Percentiles rank a stretch among this genome's conserved stretches.
phyloP scores from a whole-genome alignment of 2,329 filamentous ascomycete species.

The Phyllosticta ampelicida region DNA sequence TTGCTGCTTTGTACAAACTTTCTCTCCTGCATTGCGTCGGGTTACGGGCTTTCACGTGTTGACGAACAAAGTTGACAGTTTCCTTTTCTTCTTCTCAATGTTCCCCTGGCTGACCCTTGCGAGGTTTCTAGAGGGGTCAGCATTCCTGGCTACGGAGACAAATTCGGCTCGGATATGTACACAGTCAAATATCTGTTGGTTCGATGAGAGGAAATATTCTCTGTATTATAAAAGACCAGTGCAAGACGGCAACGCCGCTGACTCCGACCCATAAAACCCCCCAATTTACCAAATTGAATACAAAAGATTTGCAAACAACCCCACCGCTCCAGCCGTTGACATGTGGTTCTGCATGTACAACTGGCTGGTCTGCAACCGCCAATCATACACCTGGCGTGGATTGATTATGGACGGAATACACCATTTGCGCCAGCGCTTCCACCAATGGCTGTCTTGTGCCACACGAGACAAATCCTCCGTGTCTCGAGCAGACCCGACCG shows the following conservation, averaged over 20 bases:
- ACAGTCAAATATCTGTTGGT: not conserved
- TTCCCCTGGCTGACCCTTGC: not conserved
- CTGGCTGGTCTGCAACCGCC: not conserved
- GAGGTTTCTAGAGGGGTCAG: not conserved
- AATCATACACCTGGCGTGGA: not conserved
- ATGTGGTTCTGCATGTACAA: not conserved
- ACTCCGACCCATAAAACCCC: not conserved
- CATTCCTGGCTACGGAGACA: not conserved
- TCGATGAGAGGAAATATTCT: not conserved
- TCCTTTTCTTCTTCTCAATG: constrained; percentile 1
- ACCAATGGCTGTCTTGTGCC: not conserved
- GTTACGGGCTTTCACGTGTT: not conserved
- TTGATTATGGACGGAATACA: not conserved
- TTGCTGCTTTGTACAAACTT: constrained; percentile 3
- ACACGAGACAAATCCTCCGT: not conserved
- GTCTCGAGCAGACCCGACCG: not conserved
- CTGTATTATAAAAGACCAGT: not conserved
- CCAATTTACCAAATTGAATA: not conserved
- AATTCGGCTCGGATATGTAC: not conserved
- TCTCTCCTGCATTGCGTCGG: constrained; percentile 9
- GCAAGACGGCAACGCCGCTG: not conserved
- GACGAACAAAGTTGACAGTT: constrained; percentile 5
- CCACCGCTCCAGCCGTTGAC: not conserved
- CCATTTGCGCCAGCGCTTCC: not conserved
- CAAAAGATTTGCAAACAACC: not conserved